Evolutionary conservation across 331 rosid genomes (phyloP).

Genomic region (Saraca asoca): DNA sequence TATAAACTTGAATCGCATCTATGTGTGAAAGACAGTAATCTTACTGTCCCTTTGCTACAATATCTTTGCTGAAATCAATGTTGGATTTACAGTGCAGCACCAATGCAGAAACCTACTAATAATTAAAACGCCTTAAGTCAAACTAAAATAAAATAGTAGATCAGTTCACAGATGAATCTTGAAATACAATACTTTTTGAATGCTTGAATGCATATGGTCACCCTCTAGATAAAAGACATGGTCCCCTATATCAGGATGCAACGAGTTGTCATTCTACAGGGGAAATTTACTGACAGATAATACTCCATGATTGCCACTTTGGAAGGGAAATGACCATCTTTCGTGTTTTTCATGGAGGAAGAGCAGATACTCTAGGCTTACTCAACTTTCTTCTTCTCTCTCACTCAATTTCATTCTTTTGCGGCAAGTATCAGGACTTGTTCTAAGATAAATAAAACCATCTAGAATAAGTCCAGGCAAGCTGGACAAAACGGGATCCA

Average conservation of each 20-base stretch:
- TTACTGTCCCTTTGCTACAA: conserved; percentile 96
- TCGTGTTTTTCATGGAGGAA: conserved; percentile 95
- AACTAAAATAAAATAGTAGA: neutral
- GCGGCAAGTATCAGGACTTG: conserved; percentile 98
- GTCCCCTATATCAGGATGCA: conserved; percentile 83
- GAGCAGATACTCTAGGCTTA: conserved; percentile 72
- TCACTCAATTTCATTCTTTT: conserved; percentile 79
- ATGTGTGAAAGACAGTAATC: conserved; percentile 37
- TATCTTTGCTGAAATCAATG: conserved; percentile 93
- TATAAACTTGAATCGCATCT: conserved; percentile 9
- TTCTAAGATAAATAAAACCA: conserved; percentile 95
- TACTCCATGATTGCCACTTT: conserved; percentile 81
- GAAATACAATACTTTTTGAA: conserved; percentile 72
- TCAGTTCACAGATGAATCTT: conserved; percentile 1
- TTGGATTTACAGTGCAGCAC: conserved; percentile 96
- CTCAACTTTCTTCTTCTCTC: conserved; percentile 92
- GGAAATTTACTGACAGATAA: conserved; percentile 73
- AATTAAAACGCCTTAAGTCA: conserved; percentile 17
- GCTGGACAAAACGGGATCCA: conserved; percentile 95
- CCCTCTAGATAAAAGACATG: conserved; percentile 95
- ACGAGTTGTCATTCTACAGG: conserved; percentile 62
- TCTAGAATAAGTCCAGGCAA: conserved; percentile 99
- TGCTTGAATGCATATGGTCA: conserved; percentile 93
- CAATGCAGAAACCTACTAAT: conserved; percentile 92
- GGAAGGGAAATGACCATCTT: conserved; percentile 89